A percentile compares a stretch with the other conserved stretches of the same genome.
phyloP scores from a whole-genome alignment of 305 asterid genomes.

The Fraxinus baroniana region DNA sequence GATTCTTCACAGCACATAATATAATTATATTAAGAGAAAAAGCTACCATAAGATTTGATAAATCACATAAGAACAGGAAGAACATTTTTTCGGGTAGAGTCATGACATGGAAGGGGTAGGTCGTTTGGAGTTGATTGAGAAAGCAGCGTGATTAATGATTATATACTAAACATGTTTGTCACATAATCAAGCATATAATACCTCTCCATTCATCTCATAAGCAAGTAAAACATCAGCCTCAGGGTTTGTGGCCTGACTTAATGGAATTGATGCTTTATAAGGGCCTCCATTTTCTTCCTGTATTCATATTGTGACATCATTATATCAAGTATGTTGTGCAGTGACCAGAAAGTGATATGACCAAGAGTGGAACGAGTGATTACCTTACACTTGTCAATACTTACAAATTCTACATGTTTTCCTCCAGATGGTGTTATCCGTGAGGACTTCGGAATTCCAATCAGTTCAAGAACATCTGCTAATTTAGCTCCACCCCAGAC shows the following conservation, averaged over 20 bases:
- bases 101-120: not conserved
- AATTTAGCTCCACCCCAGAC: constrained; percentile 90
- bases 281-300: constrained; percentile 98
- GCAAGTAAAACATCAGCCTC: constrained; percentile 90
- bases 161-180: not conserved
- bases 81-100: not conserved
- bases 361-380: not conserved
- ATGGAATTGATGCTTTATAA: constrained; percentile 83
- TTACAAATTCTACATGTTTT: constrained; percentile 85
- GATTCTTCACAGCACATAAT: not conserved
- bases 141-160: not conserved
- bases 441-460: constrained; percentile 72
- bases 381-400: constrained; percentile 97
- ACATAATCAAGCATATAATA: constrained; percentile 20
- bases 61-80: not conserved
- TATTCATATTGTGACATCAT: constrained; percentile 16
- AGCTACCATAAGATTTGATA: not conserved
- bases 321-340: constrained; percentile 23
- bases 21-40: not conserved
- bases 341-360: constrained; percentile 12
- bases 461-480: constrained; percentile 81
- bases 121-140: not conserved
- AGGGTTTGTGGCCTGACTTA: constrained; percentile 84
- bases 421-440: constrained; percentile 57
- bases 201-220: constrained; percentile 98